Evolutionary conservation across 192 early-diverging fungal species (phyloP).

Genomic region (Gamsiella multidivaricata): DNA sequence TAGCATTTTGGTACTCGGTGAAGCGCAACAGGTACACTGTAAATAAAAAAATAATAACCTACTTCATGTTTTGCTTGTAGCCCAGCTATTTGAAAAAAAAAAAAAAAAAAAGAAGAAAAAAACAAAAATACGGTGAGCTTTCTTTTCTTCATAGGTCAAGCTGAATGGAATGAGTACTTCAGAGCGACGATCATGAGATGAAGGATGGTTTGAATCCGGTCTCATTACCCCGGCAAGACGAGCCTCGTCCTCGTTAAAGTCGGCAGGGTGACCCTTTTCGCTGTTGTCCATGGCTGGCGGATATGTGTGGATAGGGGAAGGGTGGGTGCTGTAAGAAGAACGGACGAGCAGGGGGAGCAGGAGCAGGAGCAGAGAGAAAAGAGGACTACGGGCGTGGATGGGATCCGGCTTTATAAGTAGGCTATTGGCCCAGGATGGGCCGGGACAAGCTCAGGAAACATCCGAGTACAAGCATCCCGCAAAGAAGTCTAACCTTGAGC

Average conservation of each 20-base stretch:
- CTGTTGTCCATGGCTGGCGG: conserved; percentile 26
- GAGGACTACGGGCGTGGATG: too few species aligned
- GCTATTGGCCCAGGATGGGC: too few species aligned
- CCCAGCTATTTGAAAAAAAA: conserved; percentile 19
- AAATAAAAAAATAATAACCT: background rate
- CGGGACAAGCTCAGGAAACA: too few species aligned
- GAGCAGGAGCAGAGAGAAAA: background rate
- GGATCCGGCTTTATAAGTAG: background rate
- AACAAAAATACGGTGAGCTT: background rate
- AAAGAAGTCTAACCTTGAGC: too few species aligned
- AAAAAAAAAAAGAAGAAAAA: conserved; percentile 4
- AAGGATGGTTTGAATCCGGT: too few species aligned
- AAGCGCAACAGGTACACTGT: background rate
- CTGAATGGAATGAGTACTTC: background rate
- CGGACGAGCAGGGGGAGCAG: background rate
- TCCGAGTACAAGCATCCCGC: too few species aligned
- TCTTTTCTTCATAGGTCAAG: too few species aligned
- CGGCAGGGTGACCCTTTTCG: conserved; percentile 39
- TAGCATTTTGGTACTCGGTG: background rate
- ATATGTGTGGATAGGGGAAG: background rate
- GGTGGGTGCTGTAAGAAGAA: background rate
- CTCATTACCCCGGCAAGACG: conserved; percentile 35
- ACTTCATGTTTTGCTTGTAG: conserved; percentile 55
- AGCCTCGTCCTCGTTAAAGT: conserved; percentile 50
- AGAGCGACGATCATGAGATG: background rate